Conservation (phyloP, 2,329 filamentous ascomycete species). For the Scolecobasidium constrictum region DNA sequence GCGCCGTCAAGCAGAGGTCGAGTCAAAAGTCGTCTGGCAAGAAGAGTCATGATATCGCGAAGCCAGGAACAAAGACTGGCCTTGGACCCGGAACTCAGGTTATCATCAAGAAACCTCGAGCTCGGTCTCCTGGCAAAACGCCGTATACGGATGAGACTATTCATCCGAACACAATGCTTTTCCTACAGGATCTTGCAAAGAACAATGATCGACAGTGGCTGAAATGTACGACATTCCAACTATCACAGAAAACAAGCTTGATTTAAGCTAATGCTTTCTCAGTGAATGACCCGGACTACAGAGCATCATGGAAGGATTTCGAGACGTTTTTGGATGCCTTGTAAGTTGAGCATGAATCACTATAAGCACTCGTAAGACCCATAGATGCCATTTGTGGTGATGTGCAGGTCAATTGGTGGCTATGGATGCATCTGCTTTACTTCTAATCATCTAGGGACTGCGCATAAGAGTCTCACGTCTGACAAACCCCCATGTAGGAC, state of each 20-base stretch:
- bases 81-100: conserved; percentile 49
- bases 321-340: conserved; percentile 64
- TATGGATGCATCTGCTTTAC: no score
- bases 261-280: neutral
- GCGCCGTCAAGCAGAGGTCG: no score
- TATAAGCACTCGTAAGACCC: no score
- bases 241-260: neutral
- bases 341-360: no score
- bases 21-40: no score
- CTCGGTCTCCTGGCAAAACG: conserved; percentile 47
- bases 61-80: conserved; percentile 42
- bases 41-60: conserved; percentile 45
- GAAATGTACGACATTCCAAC: conserved; percentile 38
- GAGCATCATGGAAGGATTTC: conserved; percentile 70
- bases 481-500: no score
- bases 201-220: conserved; percentile 56
- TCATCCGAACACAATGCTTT: conserved; percentile 53
- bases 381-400: no score
- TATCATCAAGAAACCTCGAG: conserved; percentile 52
- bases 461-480: no score
- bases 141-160: conserved; percentile 47
- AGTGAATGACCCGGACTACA: conserved; percentile 74
- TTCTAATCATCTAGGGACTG: no score
- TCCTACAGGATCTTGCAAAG: conserved; percentile 45
- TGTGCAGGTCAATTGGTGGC: no score